Percentiles rank a stretch among this genome's conserved stretches.
These are phyloP conservation scores for Mikania micrantha DNA, from an alignment of 129 eudicot genomes.

Conservation along the genomic window DNA sequence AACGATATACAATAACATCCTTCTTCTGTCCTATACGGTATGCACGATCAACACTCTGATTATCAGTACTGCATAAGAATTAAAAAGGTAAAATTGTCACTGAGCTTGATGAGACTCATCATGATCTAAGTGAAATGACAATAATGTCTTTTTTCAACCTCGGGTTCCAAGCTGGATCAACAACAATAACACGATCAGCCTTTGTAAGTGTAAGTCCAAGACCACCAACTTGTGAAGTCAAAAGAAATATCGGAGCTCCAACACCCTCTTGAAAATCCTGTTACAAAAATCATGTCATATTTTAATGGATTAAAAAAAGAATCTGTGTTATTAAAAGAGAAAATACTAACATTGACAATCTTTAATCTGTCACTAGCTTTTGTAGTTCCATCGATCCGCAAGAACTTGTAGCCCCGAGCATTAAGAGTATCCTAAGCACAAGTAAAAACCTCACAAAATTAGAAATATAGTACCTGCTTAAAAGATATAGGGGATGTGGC, in stretches of 20 bases:
- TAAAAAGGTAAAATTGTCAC: not conserved
- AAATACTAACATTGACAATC: conserved; percentile 67
- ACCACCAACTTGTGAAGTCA: conserved; percentile 98
- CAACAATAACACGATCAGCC: conserved; percentile 97
- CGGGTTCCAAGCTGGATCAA: conserved; percentile 99
- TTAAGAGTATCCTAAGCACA: conserved; percentile 50
- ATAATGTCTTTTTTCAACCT: conserved; percentile 37
- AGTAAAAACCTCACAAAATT: not conserved
- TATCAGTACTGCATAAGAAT: conserved; percentile 68
- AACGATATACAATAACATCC: conserved; percentile 89
- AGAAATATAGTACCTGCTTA: not conserved
- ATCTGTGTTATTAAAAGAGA: not conserved
- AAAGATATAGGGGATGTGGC: not conserved
- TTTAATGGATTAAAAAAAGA: not conserved
- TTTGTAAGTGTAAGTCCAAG: conserved; percentile 91
- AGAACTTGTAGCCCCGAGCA: conserved; percentile 50
- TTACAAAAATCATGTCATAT: not conserved
- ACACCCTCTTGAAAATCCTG: conserved; percentile 96
- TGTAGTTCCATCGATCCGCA: conserved; percentile 94
- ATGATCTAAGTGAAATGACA: not conserved
- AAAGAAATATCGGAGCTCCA: conserved; percentile 80
- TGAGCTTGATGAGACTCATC: not conserved
- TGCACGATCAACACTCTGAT: conserved; percentile 97
- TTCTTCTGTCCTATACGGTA: conserved; percentile 90
- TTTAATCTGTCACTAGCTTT: conserved; percentile 73